These are phyloP conservation scores for Suillus hirtellus DNA, from an alignment of 768 basidiomycete genomes.

Conservation along the genomic window DNA sequence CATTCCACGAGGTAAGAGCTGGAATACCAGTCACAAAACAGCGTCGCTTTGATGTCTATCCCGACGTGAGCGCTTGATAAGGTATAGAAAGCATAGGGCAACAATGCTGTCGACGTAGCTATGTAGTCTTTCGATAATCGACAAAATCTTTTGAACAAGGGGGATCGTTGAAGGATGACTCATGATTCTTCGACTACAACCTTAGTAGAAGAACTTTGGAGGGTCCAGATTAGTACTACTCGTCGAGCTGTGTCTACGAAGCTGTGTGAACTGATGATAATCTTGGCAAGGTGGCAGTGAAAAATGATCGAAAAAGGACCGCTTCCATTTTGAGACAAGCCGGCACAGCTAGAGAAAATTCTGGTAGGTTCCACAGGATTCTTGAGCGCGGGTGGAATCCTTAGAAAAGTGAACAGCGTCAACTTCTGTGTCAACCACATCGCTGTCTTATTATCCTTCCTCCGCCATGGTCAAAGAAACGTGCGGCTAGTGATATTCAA, in stretches of 20 bases:
- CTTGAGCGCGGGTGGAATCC: constrained; percentile 25
- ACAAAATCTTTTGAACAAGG: not conserved
- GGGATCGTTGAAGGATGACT: not conserved
- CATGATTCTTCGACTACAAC: not conserved
- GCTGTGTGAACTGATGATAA: not conserved
- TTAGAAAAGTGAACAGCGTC: constrained; percentile 15
- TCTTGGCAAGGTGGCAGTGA: constrained; percentile 5
- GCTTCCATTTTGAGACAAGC: constrained; percentile 6
- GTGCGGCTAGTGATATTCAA: constrained; percentile 37
- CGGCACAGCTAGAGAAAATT: constrained; percentile 25
- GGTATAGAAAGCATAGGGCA: not conserved
- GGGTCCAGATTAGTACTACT: not conserved
- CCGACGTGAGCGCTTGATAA: constrained; percentile 53
- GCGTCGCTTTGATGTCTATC: constrained; percentile 90
- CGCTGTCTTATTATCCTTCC: constrained; percentile 11
- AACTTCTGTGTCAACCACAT: constrained; percentile 16
- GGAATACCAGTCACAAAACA: constrained; percentile 93
- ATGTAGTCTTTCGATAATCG: not conserved
- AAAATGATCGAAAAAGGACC: constrained; percentile 1
- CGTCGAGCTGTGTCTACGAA: not conserved
- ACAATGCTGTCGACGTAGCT: not conserved
- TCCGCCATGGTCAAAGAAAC: constrained; percentile 68
- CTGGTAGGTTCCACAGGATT: constrained; percentile 39
- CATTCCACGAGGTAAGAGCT: constrained; percentile 63
- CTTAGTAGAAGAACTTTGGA: not conserved